phyloP scores from a whole-genome alignment of 2,329 filamentous ascomycete species.

The Aspergillus aculeatus region DNA sequence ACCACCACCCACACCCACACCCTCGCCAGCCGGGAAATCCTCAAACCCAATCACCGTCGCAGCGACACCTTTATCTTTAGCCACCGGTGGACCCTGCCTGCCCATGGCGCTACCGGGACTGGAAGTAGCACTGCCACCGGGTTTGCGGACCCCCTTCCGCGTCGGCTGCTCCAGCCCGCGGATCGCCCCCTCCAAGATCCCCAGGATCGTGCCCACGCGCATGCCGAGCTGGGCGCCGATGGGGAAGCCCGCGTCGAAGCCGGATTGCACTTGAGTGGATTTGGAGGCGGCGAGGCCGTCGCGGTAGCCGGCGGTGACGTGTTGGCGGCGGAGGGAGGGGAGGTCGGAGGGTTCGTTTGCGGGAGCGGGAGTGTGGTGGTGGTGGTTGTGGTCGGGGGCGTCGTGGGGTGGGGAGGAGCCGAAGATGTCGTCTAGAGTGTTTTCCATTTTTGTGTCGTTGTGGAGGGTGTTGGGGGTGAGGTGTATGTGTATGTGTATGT shows the following conservation, averaged over 20 bases:
- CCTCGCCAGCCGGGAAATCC: neutral
- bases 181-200: slow-evolving; percentile 70
- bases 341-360: slow-evolving; percentile 62
- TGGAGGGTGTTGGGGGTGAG: neutral
- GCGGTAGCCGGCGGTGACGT: slow-evolving; percentile 84
- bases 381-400: neutral
- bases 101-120: no score
- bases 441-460: slow-evolving; percentile 9
- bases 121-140: neutral
- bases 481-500: neutral
- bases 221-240: slow-evolving; percentile 79
- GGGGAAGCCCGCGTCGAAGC: slow-evolving; percentile 88
- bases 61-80: neutral
- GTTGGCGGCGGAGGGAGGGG: slow-evolving; percentile 69
- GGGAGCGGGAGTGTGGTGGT: neutral
- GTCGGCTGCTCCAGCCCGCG: slow-evolving; percentile 31
- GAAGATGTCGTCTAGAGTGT: slow-evolving; percentile 43
- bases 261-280: slow-evolving; percentile 71
- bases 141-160: slow-evolving; percentile 28
- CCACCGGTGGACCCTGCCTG: no score
- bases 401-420: slow-evolving; percentile 37
- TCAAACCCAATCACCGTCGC: neutral
- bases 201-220: slow-evolving; percentile 71
- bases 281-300: slow-evolving; percentile 81
- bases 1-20: no score